phyloP scores from a whole-genome alignment of 176 grass and related monocot species.

The Musa schizocarpa region DNA sequence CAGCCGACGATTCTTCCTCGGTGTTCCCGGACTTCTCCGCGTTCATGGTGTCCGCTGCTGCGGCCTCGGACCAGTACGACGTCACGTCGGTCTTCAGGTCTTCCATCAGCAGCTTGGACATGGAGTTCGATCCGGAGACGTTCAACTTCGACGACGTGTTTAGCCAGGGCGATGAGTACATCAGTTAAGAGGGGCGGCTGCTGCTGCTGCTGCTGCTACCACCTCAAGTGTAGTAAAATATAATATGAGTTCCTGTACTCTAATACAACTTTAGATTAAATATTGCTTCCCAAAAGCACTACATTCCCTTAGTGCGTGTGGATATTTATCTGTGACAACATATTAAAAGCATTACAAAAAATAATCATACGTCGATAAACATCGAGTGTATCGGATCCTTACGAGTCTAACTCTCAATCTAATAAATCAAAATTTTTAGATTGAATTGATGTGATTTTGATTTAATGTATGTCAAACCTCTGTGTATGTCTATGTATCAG shows the following conservation, averaged over 20 bases:
- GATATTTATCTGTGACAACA: no score
- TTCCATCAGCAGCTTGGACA: neutral
- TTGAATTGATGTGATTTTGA: no score
- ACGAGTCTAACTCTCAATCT: no score
- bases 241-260: neutral
- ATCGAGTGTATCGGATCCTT: no score
- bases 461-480: neutral
- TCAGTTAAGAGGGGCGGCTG: neutral
- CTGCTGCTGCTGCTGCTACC: neutral
- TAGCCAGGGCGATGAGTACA: neutral
- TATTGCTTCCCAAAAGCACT: no score
- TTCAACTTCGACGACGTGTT: neutral
- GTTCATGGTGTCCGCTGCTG: conserved; percentile 23
- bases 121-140: neutral
- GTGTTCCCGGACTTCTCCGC: conserved; percentile 31
- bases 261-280: no score
- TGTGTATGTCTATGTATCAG: neutral
- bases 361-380: no score
- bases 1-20: conserved; percentile 22
- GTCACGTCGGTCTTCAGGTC: conserved; percentile 1
- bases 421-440: no score
- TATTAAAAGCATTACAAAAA: no score
- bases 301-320: no score
- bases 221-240: neutral
- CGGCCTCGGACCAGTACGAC: conserved; percentile 10